Evolutionary conservation across 768 basidiomycete genomes (phyloP).

Genomic region (Sarcodon aspratus): DNA sequence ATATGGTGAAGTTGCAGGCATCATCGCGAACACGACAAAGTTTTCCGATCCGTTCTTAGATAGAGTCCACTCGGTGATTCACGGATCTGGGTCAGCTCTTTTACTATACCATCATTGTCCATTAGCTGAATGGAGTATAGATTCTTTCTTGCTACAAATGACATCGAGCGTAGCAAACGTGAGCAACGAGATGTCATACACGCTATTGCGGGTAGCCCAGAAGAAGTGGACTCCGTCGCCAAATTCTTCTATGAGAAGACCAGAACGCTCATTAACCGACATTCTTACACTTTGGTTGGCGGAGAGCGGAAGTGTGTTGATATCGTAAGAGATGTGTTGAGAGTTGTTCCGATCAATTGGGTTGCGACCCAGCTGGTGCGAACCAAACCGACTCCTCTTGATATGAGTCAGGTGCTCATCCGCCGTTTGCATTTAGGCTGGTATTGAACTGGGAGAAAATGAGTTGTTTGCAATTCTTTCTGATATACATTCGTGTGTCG

Average conservation of each 20-base stretch:
- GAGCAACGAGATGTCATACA: constrained; percentile 35
- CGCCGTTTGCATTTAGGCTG: constrained; percentile 37
- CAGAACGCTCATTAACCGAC: constrained; percentile 37
- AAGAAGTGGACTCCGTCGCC: too few species aligned
- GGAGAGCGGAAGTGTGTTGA: constrained; percentile 44
- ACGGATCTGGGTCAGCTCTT: constrained; percentile 30
- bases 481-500: constrained; percentile 62
- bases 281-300: constrained; percentile 47
- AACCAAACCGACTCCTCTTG: too few species aligned
- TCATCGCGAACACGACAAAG: constrained; percentile 31
- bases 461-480: constrained; percentile 57
- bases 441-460: constrained; percentile 52
- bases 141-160: constrained; percentile 57
- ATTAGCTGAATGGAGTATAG: too few species aligned
- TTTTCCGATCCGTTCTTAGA: constrained; percentile 40
- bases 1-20: constrained; percentile 39
- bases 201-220: too few species aligned
- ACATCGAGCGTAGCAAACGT: constrained; percentile 24
- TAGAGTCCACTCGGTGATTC: constrained; percentile 41
- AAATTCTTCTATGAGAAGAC: constrained; percentile 60
- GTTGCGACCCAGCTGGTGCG: too few species aligned
- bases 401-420: too few species aligned
- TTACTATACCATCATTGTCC: too few species aligned
- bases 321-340: constrained; percentile 58
- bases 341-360: constrained; percentile 57